Percentiles rank a stretch among this genome's conserved stretches.
Evolutionary conservation across 2,329 filamentous ascomycete genomes (phyloP).

Genomic region (Pseudocercospora crystallina): DNA sequence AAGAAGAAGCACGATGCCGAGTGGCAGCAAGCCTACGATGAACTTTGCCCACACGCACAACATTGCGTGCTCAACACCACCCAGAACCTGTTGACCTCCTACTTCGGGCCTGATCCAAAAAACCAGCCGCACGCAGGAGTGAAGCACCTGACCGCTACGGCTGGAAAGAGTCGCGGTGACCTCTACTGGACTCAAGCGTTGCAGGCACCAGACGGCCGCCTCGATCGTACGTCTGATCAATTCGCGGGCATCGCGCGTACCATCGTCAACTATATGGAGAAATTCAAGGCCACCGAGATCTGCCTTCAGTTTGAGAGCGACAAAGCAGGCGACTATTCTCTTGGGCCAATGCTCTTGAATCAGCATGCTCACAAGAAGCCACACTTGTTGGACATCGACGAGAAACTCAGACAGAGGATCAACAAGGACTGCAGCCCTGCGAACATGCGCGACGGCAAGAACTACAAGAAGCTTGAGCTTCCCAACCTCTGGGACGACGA

Average conservation of each 20-base stretch:
- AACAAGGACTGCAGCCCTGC: neutral
- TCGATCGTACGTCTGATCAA: neutral
- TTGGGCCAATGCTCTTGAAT: neutral
- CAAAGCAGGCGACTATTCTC: neutral
- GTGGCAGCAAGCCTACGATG: too few relatives aligned
- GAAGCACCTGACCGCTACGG: neutral
- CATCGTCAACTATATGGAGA: neutral
- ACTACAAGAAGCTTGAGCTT: neutral
- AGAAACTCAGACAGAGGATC: neutral
- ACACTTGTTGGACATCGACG: too few relatives aligned
- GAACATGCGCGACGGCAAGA: constrained; percentile 3
- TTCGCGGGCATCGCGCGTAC: neutral
- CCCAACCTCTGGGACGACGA: too few relatives aligned
- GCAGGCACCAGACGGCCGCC: neutral
- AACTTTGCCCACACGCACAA: neutral
- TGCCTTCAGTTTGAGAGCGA: constrained; percentile 1
- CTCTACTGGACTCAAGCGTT: constrained; percentile 1
- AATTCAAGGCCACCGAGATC: neutral
- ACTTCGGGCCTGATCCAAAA: neutral
- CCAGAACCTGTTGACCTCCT: constrained; percentile 1
- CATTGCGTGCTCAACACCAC: neutral
- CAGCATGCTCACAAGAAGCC: too few relatives aligned
- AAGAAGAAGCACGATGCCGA: too few relatives aligned
- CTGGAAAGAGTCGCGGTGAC: neutral
- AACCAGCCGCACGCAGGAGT: neutral